phyloP scores from a whole-genome alignment of 2,329 filamentous ascomycete species.

The Aspergillus arachidicola region DNA sequence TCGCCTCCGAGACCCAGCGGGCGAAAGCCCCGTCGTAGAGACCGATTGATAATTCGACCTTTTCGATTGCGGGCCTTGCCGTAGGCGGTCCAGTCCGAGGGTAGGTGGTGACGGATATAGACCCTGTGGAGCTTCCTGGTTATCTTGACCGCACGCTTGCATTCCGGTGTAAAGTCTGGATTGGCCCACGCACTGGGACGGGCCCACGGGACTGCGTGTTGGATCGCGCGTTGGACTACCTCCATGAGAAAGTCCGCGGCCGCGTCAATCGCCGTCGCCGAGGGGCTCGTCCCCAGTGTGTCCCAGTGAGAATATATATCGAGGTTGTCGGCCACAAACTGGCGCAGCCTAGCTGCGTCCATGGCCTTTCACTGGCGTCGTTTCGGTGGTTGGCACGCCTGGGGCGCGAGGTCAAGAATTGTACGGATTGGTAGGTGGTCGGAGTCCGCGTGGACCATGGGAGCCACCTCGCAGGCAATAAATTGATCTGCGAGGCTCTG shows the following conservation, averaged over 20 bases:
- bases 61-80: not conserved
- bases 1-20: not conserved
- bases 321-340: conserved; percentile 8
- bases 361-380: not conserved
- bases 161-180: too few species aligned
- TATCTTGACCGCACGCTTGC: too few species aligned
- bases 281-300: not conserved
- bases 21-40: not conserved
- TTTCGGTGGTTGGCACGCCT: not conserved
- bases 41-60: not conserved
- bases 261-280: too few species aligned
- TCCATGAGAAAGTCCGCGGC: too few species aligned
- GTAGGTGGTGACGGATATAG: too few species aligned
- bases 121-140: too few species aligned
- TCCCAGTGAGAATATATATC: not conserved
- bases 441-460: conserved; percentile 24
- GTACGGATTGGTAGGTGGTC: conserved; percentile 19
- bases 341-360: not conserved
- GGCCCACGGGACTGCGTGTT: too few species aligned
- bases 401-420: not conserved
- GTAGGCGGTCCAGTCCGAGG: too few species aligned
- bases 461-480: conserved; percentile 17
- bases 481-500: conserved; percentile 10
- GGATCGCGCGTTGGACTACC: too few species aligned
- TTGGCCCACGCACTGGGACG: too few species aligned